These are phyloP conservation scores for Cytospora schulzeri DNA, from an alignment of 2,329 filamentous ascomycete species.

Conservation along the genomic window DNA sequence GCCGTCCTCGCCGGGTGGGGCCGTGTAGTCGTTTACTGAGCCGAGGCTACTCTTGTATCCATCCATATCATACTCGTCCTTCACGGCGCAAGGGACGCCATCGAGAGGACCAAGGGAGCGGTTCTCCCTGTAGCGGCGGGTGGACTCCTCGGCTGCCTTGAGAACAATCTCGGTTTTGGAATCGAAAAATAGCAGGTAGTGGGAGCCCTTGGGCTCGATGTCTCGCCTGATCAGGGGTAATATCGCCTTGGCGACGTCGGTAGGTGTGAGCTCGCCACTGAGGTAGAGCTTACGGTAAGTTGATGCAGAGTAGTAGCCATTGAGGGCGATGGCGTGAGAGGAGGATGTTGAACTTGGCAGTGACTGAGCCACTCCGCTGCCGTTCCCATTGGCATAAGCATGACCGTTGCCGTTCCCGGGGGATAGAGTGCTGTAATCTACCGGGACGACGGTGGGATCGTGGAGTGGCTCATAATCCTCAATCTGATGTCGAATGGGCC, in stretches of 20 bases:
- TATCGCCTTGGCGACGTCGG: slow-evolving; percentile 48
- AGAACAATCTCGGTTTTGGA: slow-evolving; percentile 45
- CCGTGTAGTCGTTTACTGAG: slow-evolving; percentile 61
- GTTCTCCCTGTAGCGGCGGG: slow-evolving; percentile 52
- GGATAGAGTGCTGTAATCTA: slow-evolving; percentile 45
- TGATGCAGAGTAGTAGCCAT: slow-evolving; percentile 48
- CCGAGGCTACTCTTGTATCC: slow-evolving; percentile 71
- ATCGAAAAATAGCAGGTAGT: slow-evolving; percentile 50
- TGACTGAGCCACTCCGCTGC: not conserved
- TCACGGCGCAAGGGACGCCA: slow-evolving; percentile 73
- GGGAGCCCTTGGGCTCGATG: slow-evolving; percentile 39
- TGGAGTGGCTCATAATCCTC: slow-evolving; percentile 52
- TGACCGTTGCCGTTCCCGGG: slow-evolving; percentile 49
- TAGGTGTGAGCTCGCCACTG: slow-evolving; percentile 48
- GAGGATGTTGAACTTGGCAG: not conserved
- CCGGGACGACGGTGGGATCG: slow-evolving; percentile 49
- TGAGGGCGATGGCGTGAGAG: slow-evolving; percentile 19
- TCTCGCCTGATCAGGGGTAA: slow-evolving; percentile 49
- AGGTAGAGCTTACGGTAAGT: slow-evolving; percentile 50
- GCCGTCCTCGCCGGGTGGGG: slow-evolving; percentile 39
- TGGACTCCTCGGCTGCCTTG: slow-evolving; percentile 47
- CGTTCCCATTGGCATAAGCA: slow-evolving; percentile 52
- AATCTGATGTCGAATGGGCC: slow-evolving; percentile 53
- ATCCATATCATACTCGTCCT: slow-evolving; percentile 76
- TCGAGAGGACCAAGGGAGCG: slow-evolving; percentile 66